Conservation (phyloP, 225 moss, liverwort and hornwort species). For the Marchantia paleacea region DNA sequence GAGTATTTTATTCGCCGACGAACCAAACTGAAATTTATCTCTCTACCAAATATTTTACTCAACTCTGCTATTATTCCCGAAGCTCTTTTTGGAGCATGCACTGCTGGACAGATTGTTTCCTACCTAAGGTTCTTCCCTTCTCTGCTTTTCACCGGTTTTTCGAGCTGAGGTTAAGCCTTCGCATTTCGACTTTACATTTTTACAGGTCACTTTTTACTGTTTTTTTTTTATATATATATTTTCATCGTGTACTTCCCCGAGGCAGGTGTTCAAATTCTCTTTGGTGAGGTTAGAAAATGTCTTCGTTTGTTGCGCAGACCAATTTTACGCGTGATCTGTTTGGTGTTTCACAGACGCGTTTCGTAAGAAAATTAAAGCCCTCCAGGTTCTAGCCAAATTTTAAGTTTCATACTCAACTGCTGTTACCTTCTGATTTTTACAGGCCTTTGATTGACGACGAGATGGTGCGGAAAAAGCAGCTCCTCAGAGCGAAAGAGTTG, state of each 20-base stretch:
- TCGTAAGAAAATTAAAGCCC: too few relatives aligned
- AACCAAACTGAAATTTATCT: constrained; percentile 72
- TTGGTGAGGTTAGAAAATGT: too few relatives aligned
- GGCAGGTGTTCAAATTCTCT: too few relatives aligned
- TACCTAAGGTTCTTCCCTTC: constrained; percentile 47
- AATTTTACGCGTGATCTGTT: too few relatives aligned
- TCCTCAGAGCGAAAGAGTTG: constrained; percentile 49
- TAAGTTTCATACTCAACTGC: neutral
- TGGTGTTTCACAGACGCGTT: too few relatives aligned
- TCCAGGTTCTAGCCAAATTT: neutral
- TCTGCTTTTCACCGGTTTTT: neutral
- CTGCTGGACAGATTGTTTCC: constrained; percentile 46
- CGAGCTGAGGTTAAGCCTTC: too few relatives aligned
- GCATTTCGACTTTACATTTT: too few relatives aligned
- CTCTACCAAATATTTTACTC: constrained; percentile 89
- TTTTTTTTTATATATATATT: too few relatives aligned
- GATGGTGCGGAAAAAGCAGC: constrained; percentile 54
- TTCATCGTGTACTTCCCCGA: too few relatives aligned
- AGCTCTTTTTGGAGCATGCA: constrained; percentile 78
- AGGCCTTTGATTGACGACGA: constrained; percentile 61
- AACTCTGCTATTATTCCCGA: constrained; percentile 68
- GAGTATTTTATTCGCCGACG: constrained; percentile 73
- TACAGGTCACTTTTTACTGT: too few relatives aligned
- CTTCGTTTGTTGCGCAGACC: too few relatives aligned
- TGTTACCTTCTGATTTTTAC: constrained; percentile 9